phyloP scores from a whole-genome alignment of 768 basidiomycete species.

The Rossbeevera mucosa region DNA sequence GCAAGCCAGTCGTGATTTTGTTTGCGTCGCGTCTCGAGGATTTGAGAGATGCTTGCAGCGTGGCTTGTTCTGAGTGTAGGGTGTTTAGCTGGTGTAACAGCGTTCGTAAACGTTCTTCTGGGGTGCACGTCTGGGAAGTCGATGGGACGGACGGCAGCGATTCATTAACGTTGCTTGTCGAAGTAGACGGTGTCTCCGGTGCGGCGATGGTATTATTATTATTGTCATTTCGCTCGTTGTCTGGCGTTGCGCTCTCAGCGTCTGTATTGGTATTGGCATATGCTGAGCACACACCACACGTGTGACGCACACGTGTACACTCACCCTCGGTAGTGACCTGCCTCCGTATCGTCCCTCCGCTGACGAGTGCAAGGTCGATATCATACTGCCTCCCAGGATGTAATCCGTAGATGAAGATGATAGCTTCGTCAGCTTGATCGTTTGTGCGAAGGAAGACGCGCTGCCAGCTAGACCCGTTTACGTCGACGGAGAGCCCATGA shows the following conservation, averaged over 20 bases:
- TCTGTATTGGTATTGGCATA: slow-evolving; percentile 13
- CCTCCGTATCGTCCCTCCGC: slow-evolving; percentile 53
- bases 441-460: slow-evolving; percentile 75
- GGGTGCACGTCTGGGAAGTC: slow-evolving; percentile 36
- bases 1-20: slow-evolving; percentile 75
- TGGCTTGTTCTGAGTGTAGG: slow-evolving; percentile 62
- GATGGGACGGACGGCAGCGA: slow-evolving; percentile 16
- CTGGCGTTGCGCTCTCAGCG: slow-evolving; percentile 18
- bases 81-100: slow-evolving; percentile 64
- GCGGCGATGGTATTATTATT: slow-evolving; percentile 2
- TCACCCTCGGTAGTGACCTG: slow-evolving; percentile 67
- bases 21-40: slow-evolving; percentile 75
- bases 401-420: slow-evolving; percentile 87
- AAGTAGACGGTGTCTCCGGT: slow-evolving; percentile 19
- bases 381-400: slow-evolving; percentile 89
- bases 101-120: slow-evolving; percentile 63
- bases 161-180: slow-evolving; percentile 25
- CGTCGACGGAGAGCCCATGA: slow-evolving; percentile 72
- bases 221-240: slow-evolving; percentile 23
- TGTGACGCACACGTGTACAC: slow-evolving; percentile 18
- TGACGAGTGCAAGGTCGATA: slow-evolving; percentile 74
- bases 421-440: slow-evolving; percentile 78
- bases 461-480: slow-evolving; percentile 77
- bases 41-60: slow-evolving; percentile 67
- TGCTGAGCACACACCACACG: slow-evolving; percentile 7